phyloP scores from a whole-genome alignment of 805 yeast species.

The Wickerhamiella cacticola region DNA sequence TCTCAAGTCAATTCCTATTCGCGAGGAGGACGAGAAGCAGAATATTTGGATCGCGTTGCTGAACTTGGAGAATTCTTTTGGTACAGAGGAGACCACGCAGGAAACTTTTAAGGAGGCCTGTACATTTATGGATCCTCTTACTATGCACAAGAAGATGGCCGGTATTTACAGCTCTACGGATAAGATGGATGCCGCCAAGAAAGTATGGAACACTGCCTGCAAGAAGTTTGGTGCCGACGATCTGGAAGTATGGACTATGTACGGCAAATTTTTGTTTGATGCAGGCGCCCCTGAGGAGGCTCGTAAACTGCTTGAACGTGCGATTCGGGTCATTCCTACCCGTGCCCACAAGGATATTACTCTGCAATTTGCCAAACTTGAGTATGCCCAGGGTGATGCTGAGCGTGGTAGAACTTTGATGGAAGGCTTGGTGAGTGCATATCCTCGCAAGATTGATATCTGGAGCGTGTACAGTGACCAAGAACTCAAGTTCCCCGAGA shows the following conservation, averaged over 20 bases:
- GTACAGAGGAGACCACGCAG: conserved; percentile 69
- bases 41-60: conserved; percentile 93
- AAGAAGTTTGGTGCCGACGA: conserved; percentile 69
- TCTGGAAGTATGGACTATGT: conserved; percentile 67
- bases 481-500: conserved; percentile 60
- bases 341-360: conserved; percentile 44
- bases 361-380: conserved; percentile 78
- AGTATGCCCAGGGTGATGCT: conserved; percentile 65
- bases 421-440: conserved; percentile 82
- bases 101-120: conserved; percentile 72
- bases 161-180: conserved; percentile 65
- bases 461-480: conserved; percentile 95
- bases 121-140: conserved; percentile 81
- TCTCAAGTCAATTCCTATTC: conserved; percentile 71
- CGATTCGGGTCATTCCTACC: conserved; percentile 42
- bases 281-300: conserved; percentile 39
- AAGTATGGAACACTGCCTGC: conserved; percentile 49
- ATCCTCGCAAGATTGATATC: conserved; percentile 80
- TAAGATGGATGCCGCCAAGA: conserved; percentile 57
- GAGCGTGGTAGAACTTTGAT: conserved; percentile 92
- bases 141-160: conserved; percentile 68
- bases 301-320: conserved; percentile 54
- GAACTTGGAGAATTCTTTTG: conserved; percentile 89
- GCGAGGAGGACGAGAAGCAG: conserved; percentile 86
- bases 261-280: conserved; percentile 62